Percentiles rank a stretch among this genome's conserved stretches.
These are phyloP conservation scores for Arachnopeziza araneosa DNA, from an alignment of 2,329 filamentous ascomycete species.

Conservation along the genomic window DNA sequence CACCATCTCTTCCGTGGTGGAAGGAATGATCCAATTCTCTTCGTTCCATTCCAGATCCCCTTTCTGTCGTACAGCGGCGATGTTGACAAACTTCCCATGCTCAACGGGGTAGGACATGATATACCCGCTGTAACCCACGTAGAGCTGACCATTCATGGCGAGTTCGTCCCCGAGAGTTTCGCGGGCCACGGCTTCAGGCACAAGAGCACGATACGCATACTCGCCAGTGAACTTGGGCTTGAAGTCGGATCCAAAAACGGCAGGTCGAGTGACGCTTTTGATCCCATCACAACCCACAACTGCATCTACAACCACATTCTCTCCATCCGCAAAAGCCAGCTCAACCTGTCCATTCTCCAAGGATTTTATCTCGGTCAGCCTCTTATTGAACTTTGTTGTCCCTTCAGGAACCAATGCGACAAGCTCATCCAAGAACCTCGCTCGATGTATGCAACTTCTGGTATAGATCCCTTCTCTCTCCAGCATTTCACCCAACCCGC, in stretches of 20 bases:
- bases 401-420: conserved; percentile 1
- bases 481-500: neutral
- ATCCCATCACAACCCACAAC: conserved; percentile 59
- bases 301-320: conserved; percentile 34
- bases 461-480: neutral
- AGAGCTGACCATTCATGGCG: conserved; percentile 9
- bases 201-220: conserved; percentile 5
- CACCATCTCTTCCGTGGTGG: conserved; percentile 36
- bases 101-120: conserved; percentile 13
- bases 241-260: neutral
- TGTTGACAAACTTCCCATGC: conserved; percentile 8
- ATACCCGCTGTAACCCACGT: conserved; percentile 8
- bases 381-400: conserved; percentile 2
- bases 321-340: conserved; percentile 37
- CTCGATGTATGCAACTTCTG: conserved; percentile 6
- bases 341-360: neutral
- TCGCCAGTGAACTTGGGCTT: conserved; percentile 2
- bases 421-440: conserved; percentile 5
- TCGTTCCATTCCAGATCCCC: conserved; percentile 29
- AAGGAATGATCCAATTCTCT: conserved; percentile 33
- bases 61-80: conserved; percentile 3
- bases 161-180: conserved; percentile 5
- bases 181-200: neutral
- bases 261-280: neutral
- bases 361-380: neutral